Conservation (phyloP, 164 flowering plant species). For the Malania oleifera region DNA sequence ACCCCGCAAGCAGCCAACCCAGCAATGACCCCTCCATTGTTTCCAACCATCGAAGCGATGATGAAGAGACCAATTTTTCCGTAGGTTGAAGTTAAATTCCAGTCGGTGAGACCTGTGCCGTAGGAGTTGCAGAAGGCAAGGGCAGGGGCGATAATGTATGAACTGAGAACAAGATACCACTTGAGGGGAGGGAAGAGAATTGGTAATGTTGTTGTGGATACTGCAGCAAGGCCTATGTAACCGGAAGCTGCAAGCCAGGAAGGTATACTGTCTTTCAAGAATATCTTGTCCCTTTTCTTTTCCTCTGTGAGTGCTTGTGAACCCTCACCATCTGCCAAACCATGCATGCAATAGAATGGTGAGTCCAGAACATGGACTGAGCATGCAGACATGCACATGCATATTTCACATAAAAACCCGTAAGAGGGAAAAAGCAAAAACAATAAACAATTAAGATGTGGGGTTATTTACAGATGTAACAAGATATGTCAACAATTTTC, state of each 20-base stretch:
- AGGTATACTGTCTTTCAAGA: slow-evolving; percentile 77
- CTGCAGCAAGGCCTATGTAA: slow-evolving; percentile 72
- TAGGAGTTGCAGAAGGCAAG: slow-evolving; percentile 98
- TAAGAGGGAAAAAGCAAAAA: too few relatives aligned
- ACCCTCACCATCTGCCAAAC: slow-evolving; percentile 46
- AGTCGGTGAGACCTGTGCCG: slow-evolving; percentile 94
- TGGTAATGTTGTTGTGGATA: slow-evolving; percentile 83
- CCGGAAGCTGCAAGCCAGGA: slow-evolving; percentile 88
- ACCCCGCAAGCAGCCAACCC: slow-evolving; percentile 91
- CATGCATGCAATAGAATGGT: neutral
- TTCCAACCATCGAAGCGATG: slow-evolving; percentile 76
- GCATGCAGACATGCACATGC: too few relatives aligned
- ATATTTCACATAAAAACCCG: too few relatives aligned
- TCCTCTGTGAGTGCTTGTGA: slow-evolving; percentile 48
- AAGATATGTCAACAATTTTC: too few relatives aligned
- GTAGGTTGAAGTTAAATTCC: slow-evolving; percentile 83
- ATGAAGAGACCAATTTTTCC: slow-evolving; percentile 90
- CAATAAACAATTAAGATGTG: too few relatives aligned
- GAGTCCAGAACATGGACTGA: too few relatives aligned
- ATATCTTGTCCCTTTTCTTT: slow-evolving; percentile 54
- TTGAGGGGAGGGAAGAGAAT: slow-evolving; percentile 78
- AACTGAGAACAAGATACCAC: slow-evolving; percentile 81
- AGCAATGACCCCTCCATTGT: slow-evolving; percentile 80
- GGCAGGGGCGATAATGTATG: slow-evolving; percentile 84
- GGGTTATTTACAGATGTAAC: too few relatives aligned